These are phyloP conservation scores for Melanogaster broomeanus DNA, from an alignment of 768 basidiomycete species.

Conservation along the genomic window DNA sequence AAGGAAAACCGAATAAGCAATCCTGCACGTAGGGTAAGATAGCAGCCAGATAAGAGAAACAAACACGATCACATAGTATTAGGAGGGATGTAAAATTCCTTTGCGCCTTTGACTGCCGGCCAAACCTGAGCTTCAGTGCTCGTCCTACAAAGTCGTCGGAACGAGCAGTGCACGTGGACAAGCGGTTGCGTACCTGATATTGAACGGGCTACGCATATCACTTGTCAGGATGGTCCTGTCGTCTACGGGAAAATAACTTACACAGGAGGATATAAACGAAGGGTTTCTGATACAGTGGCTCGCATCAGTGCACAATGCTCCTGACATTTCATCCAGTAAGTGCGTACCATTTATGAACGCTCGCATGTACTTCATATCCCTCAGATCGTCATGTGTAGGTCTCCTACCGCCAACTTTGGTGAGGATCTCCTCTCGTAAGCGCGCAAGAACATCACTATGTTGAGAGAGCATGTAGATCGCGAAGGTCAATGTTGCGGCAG, in stretches of 20 bases:
- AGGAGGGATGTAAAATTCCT: conserved; percentile 35
- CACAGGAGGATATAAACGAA: conserved; percentile 33
- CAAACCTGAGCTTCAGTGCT: conserved; percentile 21
- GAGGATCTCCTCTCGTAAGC: conserved; percentile 34
- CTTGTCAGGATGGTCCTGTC: not conserved
- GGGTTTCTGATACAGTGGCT: conserved; percentile 26
- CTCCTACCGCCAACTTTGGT: conserved; percentile 24
- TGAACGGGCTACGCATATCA: conserved; percentile 21
- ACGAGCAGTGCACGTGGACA: no score
- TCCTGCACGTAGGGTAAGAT: no score
- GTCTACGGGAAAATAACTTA: conserved; percentile 10
- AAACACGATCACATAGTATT: conserved; percentile 33
- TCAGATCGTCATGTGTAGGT: conserved; percentile 35
- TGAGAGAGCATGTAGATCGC: conserved; percentile 28
- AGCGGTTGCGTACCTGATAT: conserved; percentile 16
- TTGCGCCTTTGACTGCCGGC: conserved; percentile 22
- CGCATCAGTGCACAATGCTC: no score
- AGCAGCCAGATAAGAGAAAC: no score
- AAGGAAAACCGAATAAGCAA: conserved; percentile 47
- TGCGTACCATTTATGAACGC: conserved; percentile 39
- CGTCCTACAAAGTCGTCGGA: conserved; percentile 20
- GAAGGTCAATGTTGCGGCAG: conserved; percentile 32
- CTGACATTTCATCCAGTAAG: not conserved
- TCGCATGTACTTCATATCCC: conserved; percentile 40
- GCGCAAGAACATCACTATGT: conserved; percentile 27